These are phyloP conservation scores for Euphorbia lathyris DNA, from an alignment of 345 rosid species.

Conservation along the genomic window DNA sequence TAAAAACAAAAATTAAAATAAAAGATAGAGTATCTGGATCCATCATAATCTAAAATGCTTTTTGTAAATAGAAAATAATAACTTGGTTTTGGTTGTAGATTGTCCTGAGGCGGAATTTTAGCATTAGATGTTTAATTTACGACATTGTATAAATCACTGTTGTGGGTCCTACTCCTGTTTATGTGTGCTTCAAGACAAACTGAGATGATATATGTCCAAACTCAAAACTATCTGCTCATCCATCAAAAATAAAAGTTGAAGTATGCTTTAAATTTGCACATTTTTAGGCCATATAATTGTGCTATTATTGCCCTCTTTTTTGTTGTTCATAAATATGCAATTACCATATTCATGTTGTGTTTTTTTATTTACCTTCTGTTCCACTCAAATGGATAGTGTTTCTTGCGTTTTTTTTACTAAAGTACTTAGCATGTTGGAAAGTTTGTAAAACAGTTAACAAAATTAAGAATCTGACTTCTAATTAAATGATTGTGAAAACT, in stretches of 20 bases:
- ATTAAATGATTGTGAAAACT: no score
- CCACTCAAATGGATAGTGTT: no score
- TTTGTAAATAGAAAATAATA: background rate
- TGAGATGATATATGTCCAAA: conserved; percentile 5
- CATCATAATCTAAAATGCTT: no score
- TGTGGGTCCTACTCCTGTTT: conserved; percentile 8
- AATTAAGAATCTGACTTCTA: no score
- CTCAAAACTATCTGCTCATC: background rate
- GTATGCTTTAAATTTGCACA: conserved; percentile 11
- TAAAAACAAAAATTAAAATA: no score
- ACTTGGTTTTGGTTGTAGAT: background rate
- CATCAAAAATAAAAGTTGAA: conserved; percentile 2
- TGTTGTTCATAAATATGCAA: background rate
- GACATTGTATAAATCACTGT: background rate
- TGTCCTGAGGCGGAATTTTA: background rate
- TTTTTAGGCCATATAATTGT: background rate
- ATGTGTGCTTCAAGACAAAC: conserved; percentile 13
- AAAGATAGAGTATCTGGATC: no score
- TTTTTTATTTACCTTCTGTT: no score
- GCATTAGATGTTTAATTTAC: background rate
- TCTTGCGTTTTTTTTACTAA: no score
- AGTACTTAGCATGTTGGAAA: no score
- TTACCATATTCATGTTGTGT: no score
- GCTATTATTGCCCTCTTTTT: background rate
- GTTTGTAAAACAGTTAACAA: no score